Base-by-base conservation (phyloP, 148 eudicot genomes). In the Fallopia convolvulus region DNA sequence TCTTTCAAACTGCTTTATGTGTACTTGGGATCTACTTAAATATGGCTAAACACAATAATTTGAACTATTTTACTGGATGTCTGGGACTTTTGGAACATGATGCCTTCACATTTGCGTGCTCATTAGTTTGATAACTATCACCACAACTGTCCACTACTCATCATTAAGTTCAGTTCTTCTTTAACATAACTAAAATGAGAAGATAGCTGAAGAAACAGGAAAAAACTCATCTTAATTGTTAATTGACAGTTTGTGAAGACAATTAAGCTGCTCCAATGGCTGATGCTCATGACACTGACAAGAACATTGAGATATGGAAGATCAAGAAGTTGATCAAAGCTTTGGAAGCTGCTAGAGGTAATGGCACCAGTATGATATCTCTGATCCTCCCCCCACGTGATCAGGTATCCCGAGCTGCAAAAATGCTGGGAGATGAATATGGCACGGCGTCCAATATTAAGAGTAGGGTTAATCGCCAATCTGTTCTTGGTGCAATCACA, bases 241-340 rank as follows among this genome's bases (percentile, higher is more conserved):
- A 12, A 26, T 61, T 61, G 7, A 30, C 70, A 61, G 70, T 61
- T 61, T 12, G 15, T 23, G 33, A 61, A 61, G 70, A 12, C 70
- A 9, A 0, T 40, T 71, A 23, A 49, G 14, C 77, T 47, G 56
- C 20, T 50, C 21, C 70, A 18, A 76, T 76, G 78, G 55, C 77
- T 63, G 79, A 77, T 44, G 78, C 47, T 76, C 79, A 77, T 46
- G 79, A 77, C 13, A 77, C 79, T 60, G 79, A 77, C 79, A 77
- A 77, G 79, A 77, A 77, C 79, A 77, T 77, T 65, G 79, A 77
- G 48, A 77, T 77, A 61, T 77, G 74, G 79, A 77, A 77, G 79
- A 42, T 65, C 39, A 77, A 77, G 79, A 77, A 77, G 72, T 65
- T 77, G 74, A 77, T 77, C 72, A 77, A 77, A 63, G 79, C 73